Evolutionary conservation across 352 stramenopile species (phyloP).

Genomic region (Pythium coloratum): DNA sequence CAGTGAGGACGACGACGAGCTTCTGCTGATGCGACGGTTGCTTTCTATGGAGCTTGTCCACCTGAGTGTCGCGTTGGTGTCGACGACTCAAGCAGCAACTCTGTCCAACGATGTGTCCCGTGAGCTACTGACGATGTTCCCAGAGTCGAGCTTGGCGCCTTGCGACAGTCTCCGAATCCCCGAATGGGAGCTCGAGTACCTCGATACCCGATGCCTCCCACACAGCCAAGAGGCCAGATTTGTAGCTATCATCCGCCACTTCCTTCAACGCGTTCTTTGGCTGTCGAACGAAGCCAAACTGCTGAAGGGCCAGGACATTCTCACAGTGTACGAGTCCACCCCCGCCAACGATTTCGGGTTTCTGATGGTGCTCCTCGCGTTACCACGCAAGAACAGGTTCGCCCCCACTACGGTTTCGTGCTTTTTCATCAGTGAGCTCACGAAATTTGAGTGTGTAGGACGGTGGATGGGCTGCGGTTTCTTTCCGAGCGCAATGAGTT

Average conservation of each 20-base stretch:
- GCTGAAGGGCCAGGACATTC: constrained; percentile 38
- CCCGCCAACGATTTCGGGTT: constrained; percentile 56
- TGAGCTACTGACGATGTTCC: background rate
- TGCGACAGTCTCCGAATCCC: constrained; percentile 26
- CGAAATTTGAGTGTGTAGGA: constrained; percentile 18
- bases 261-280: constrained; percentile 49
- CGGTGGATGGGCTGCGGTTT: constrained; percentile 61
- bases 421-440: background rate
- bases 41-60: constrained; percentile 54
- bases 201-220: constrained; percentile 46
- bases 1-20: constrained; percentile 66
- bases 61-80: constrained; percentile 54
- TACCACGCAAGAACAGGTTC: constrained; percentile 61
- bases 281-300: constrained; percentile 55
- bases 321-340: constrained; percentile 23
- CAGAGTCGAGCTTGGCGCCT: background rate
- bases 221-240: constrained; percentile 16
- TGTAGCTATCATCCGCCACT: constrained; percentile 28
- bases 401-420: background rate
- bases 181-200: constrained; percentile 55
- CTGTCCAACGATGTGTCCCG: constrained; percentile 11
- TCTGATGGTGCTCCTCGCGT: constrained; percentile 61
- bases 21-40: constrained; percentile 42
- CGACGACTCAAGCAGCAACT: constrained; percentile 11
- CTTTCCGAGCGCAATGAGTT: constrained; percentile 52